phyloP scores from a whole-genome alignment of 2,329 filamentous ascomycete species.

The Cryphonectria nitschkei region DNA sequence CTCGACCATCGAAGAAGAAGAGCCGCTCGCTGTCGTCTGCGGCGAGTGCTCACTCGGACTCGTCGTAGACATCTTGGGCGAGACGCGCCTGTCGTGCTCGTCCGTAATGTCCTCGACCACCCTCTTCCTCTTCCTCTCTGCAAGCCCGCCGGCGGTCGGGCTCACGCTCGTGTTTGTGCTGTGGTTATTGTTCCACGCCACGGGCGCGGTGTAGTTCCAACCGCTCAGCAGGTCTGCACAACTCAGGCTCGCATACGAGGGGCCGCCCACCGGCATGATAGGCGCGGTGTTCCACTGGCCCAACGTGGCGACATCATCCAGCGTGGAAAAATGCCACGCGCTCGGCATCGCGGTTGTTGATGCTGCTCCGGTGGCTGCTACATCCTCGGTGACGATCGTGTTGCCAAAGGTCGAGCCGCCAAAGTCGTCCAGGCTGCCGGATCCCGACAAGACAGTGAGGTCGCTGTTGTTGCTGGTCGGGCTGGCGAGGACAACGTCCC shows the following conservation, averaged over 20 bases:
- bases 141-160: background rate
- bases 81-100: constrained; percentile 20
- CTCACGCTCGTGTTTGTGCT: background rate
- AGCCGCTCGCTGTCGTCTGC: constrained; percentile 12
- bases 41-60: constrained; percentile 9
- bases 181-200: constrained; percentile 17
- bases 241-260: constrained; percentile 14
- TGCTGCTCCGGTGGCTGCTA: constrained; percentile 9
- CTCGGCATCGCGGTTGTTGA: background rate
- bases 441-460: constrained; percentile 10
- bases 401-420: constrained; percentile 12
- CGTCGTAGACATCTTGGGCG: constrained; percentile 23
- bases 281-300: constrained; percentile 28
- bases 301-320: constrained; percentile 17
- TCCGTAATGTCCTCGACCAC: constrained; percentile 15
- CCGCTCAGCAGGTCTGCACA: constrained; percentile 24
- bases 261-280: constrained; percentile 9
- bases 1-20: constrained; percentile 18
- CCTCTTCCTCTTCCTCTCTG: constrained; percentile 27
- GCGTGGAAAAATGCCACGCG: constrained; percentile 22
- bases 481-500: constrained; percentile 20
- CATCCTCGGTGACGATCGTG: constrained; percentile 10
- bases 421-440: constrained; percentile 22
- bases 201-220: constrained; percentile 28
- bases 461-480: constrained; percentile 14